Conservation (phyloP, 257 asterid genomes). For the Salvia splendens region DNA sequence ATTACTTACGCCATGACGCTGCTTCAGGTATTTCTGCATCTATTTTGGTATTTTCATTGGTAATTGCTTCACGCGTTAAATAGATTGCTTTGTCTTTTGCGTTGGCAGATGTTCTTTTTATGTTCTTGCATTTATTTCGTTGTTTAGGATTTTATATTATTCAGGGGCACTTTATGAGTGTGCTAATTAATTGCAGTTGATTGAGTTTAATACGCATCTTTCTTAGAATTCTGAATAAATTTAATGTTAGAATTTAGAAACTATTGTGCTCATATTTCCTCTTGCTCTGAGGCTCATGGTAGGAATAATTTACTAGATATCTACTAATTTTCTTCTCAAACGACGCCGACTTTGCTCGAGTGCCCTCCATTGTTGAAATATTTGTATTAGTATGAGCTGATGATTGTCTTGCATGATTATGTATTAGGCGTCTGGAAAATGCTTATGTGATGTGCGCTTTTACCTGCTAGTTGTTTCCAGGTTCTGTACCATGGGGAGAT, state of each 20-base stretch:
- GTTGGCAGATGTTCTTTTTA: not conserved
- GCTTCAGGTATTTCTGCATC: constrained; percentile 52
- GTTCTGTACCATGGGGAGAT: not conserved
- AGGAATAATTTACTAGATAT: not conserved
- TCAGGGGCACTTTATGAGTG: not conserved
- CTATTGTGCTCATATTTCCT: not conserved
- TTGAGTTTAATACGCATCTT: not conserved
- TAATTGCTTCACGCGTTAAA: not conserved
- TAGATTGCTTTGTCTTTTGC: not conserved
- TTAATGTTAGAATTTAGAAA: not conserved
- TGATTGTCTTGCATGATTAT: not conserved
- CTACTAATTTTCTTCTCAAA: not conserved
- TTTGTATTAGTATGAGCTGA: too few relatives aligned
- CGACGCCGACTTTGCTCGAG: not conserved
- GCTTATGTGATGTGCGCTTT: not conserved
- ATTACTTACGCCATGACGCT: constrained; percentile 68
- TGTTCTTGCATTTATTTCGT: not conserved
- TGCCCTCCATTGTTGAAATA: not conserved
- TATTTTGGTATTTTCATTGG: not conserved
- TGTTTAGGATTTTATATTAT: not conserved
- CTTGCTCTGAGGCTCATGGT: not conserved
- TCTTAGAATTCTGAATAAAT: not conserved
- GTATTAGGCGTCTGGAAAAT: not conserved
- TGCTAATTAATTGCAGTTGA: not conserved
- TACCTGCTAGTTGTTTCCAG: not conserved